Evolutionary conservation across 495 filamentous ascomycete species (phyloP), one percentile per base, ranked within the genome.

Genomic region (Daldinia vernicosa): DNA sequence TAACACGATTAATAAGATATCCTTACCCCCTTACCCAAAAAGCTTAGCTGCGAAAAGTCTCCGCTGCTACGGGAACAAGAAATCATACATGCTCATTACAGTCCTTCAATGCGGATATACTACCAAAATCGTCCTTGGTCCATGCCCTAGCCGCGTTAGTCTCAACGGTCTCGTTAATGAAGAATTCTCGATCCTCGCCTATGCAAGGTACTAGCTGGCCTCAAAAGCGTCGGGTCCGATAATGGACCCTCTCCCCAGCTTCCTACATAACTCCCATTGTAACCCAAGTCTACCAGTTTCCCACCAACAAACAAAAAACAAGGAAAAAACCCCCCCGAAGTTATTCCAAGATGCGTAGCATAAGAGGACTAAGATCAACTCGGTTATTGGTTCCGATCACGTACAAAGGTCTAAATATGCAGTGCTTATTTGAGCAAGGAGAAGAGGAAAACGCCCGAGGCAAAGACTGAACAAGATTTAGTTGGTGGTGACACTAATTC

Each of bases 171-270:
- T 53, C 60, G 14, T 70, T 62, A 61, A 70, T 54, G 37, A 70
- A 28, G 37, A 56, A 39, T 55, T 60, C n/a, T 64, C 54, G 53
- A 55, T 66, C 39, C 39, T 70, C 51, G 68, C 17, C 56, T 66
- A 61, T 65, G 61, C 68, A 66, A 70, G 68, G 61, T 70, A 64
- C 60, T 66, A 35, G 26, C 67, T 66, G 14, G 50, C 59, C 66
- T 69, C 24, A 15, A 54, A 37, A 26, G n/a, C 54, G 15, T 70
- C 61, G 50, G 68, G 37, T 57, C 62, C 61, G 61, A 66, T 57
- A 43, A 60, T 54, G 60, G 45, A 24, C 19, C 55, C 53, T 63
- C 67, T 54, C 54, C 54, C 50, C 50, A 28, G 55, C 35, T 64
- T 37, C 35, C 33, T 54, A n/a, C n/a, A n/a, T n/a, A 45, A n/a